phyloP scores from a whole-genome alignment of 208 protist genomes.

The Blechomonas ayalai region DNA sequence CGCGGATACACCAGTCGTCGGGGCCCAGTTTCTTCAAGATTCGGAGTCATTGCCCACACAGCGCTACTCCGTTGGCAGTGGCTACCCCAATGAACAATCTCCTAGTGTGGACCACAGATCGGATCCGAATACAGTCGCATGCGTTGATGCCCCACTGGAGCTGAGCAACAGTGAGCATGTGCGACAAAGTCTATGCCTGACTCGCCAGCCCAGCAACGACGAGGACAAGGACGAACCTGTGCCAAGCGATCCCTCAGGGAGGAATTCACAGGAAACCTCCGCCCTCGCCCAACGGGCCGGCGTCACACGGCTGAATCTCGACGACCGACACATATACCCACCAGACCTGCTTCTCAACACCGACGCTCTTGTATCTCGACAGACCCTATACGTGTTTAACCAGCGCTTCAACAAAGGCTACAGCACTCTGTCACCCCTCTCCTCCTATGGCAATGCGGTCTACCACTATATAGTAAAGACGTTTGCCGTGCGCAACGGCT shows the following conservation, averaged over 20 bases:
- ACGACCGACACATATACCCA: slow-evolving; percentile 25
- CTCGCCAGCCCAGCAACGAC: neutral
- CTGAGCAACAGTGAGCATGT: too few species aligned
- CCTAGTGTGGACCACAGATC: slow-evolving; percentile 1
- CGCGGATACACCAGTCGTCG: slow-evolving; percentile 78
- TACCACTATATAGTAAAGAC: slow-evolving; percentile 86
- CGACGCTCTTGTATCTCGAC: slow-evolving; percentile 71
- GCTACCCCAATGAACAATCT: neutral
- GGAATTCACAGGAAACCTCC: slow-evolving; percentile 8
- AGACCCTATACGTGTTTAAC: slow-evolving; percentile 73
- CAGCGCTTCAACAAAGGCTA: slow-evolving; percentile 41
- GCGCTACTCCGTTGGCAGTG: slow-evolving; percentile 45
- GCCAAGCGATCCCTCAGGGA: slow-evolving; percentile 24
- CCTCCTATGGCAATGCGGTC: slow-evolving; percentile 63
- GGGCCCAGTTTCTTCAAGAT: slow-evolving; percentile 42
- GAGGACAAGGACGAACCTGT: slow-evolving; percentile 22
- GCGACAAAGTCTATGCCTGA: too few species aligned
- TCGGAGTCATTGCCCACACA: slow-evolving; percentile 30
- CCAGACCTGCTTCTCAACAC: slow-evolving; percentile 65
- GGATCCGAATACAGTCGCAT: too few species aligned
- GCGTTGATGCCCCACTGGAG: too few species aligned
- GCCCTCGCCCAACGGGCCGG: slow-evolving; percentile 39
- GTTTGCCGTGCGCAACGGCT: slow-evolving; percentile 79
- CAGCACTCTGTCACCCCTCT: slow-evolving; percentile 45
- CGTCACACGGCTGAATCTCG: slow-evolving; percentile 32